Evolutionary conservation across 73 alveolate species (phyloP), one percentile per base, ranked within the genome.

Genomic region (Paraurostyla sp.): DNA sequence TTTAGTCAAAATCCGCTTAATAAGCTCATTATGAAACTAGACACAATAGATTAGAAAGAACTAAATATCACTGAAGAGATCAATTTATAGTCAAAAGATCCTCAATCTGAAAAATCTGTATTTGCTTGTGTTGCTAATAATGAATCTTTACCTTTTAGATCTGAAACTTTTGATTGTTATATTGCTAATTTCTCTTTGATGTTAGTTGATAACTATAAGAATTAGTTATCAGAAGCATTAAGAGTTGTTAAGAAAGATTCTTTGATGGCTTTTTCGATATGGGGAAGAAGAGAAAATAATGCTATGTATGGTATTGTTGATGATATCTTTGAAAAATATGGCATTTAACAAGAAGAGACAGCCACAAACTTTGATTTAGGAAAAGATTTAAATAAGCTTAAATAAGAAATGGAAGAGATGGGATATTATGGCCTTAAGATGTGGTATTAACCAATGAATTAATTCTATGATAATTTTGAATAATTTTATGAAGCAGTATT

Each of bases 171-270:
- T 35, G 95, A 90, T 36, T 27, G 92, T 36, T 82, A 83, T 76
- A 4, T 90, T 9, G 42, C 95, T 3, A 48, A 45, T 41, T 57
- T 90, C 0, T 90, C 95, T 0, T 57, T 90, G 25, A 83, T 83
- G 92, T 57, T 90, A 1, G 95, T 90, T 36, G 78, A 83, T 33
- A 83, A 83, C 54, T 73, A 82, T 43, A n/a, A 36, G 78, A 90
- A 90, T 46, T 25, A 41, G 81, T 54, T 90, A 13, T 22, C 50
- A 2, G 95, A 90, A 54, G 89, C 92, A 0, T 83, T 29, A 9
- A 90, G 95, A 83, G 90, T 87, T 27, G 3, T 41, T 16, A 54
- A 87, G 36, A 36, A 36, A 30, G 90, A 85, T 6, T 54, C 80
- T 22, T 30, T 11, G 0, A 54, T 76, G 0, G 94, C 85, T 33